phyloP scores from a whole-genome alignment of 495 filamentous ascomycete genomes.

The Aspergillus olivimuriae region DNA sequence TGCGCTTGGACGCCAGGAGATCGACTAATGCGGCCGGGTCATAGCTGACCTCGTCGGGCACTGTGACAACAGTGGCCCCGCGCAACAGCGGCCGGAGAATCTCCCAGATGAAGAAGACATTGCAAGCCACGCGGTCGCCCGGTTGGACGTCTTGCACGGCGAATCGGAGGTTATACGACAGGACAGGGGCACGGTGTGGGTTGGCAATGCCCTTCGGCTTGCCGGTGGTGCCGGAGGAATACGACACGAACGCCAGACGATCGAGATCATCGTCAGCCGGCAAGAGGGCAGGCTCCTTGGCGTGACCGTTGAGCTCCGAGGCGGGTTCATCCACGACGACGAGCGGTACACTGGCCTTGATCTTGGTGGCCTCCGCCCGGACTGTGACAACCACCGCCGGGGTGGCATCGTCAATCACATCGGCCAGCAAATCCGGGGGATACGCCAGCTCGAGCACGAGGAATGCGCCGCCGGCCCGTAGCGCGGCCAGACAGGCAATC shows the following conservation, averaged over 20 bases:
- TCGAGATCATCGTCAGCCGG: constrained; percentile 56
- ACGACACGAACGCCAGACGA: constrained; percentile 58
- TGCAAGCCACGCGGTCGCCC: constrained; percentile 63
- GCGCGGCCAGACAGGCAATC: constrained; percentile 59
- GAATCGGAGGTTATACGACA: constrained; percentile 61
- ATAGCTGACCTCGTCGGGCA: constrained; percentile 63
- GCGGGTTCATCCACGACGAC: constrained; percentile 48
- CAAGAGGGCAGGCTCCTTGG: constrained; percentile 32
- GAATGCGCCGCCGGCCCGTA: constrained; percentile 64
- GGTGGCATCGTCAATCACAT: constrained; percentile 60
- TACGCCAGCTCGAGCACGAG: constrained; percentile 65
- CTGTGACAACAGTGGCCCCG: constrained; percentile 59
- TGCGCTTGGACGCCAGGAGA: constrained; percentile 45
- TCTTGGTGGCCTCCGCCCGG: constrained; percentile 45
- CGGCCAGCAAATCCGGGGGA: constrained; percentile 54
- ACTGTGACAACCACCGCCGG: constrained; percentile 57
- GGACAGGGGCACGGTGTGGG: constrained; percentile 57
- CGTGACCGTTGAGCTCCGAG: constrained; percentile 28
- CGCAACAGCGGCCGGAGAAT: constrained; percentile 63
- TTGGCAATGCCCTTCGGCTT: constrained; percentile 66
- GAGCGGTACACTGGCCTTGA: constrained; percentile 47
- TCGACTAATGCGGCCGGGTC: constrained; percentile 62
- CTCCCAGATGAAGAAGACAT: constrained; percentile 72
- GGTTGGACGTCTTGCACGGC: constrained; percentile 52
- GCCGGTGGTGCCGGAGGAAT: constrained; percentile 62